Conservation (phyloP, 257 asterid genomes). For the Ocimum tenuiflorum region DNA sequence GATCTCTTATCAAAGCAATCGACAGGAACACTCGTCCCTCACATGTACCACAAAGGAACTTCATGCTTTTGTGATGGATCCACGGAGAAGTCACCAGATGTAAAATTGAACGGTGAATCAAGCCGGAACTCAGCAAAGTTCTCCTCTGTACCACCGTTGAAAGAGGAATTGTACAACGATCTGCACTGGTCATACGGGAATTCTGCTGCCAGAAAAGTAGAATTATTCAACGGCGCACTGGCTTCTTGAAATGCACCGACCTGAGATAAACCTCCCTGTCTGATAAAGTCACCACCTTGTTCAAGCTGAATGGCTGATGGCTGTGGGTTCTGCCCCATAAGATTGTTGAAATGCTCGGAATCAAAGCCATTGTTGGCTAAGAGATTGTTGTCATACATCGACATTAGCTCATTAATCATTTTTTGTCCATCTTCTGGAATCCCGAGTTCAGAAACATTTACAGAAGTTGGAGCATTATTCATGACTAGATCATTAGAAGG, state of each 20-base stretch:
- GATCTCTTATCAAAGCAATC: background rate
- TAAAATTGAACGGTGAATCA: conserved; percentile 33
- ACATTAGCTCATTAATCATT: conserved; percentile 43
- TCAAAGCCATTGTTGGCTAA: conserved; percentile 18
- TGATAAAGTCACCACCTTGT: conserved; percentile 21
- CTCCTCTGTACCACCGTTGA: conserved; percentile 22
- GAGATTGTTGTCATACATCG: conserved; percentile 32
- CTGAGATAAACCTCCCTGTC: conserved; percentile 23
- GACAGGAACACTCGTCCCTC: background rate
- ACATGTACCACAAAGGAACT: conserved; percentile 35
- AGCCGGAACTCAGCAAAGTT: conserved; percentile 29
- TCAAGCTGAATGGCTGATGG: conserved; percentile 23
- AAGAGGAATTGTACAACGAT: conserved; percentile 17
- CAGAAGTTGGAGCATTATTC: conserved; percentile 12
- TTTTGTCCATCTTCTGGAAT: conserved; percentile 46
- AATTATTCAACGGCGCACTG: conserved; percentile 17
- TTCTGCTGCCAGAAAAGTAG: conserved; percentile 24
- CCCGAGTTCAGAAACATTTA: conserved; percentile 31
- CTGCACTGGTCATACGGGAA: conserved; percentile 31
- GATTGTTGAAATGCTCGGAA: conserved; percentile 21
- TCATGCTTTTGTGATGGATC: conserved; percentile 36
- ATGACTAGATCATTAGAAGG: conserved; percentile 11
- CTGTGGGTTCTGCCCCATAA: conserved; percentile 21
- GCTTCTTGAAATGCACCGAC: conserved; percentile 25
- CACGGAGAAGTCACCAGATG: conserved; percentile 31